phyloP scores from a whole-genome alignment of 306 rosid genomes.

The Macrotyloma uniflorum region DNA sequence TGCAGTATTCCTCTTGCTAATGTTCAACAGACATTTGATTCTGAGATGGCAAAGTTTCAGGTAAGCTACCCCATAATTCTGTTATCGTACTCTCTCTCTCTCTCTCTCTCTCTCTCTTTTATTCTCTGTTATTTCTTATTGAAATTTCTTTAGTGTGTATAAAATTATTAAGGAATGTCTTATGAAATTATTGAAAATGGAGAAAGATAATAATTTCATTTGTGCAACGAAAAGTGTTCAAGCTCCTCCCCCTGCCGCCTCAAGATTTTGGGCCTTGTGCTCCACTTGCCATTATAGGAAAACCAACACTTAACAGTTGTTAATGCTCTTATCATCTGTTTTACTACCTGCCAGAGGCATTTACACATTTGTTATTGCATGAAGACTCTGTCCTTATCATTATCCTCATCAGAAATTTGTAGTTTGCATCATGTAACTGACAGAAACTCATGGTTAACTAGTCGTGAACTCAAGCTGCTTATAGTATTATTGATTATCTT shows the following conservation, averaged over 20 bases:
- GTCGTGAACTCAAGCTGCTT: neutral
- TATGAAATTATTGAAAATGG: neutral
- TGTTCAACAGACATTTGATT: constrained; percentile 80
- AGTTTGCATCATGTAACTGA: constrained; percentile 5
- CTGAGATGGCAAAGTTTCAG: constrained; percentile 92
- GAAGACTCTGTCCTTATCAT: neutral
- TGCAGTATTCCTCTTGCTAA: constrained; percentile 77
- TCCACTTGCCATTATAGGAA: too few relatives aligned
- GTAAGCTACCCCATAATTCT: constrained; percentile 46
- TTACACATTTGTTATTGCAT: neutral
- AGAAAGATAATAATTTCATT: neutral
- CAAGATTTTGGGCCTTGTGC: neutral
- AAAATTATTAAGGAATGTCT: neutral
- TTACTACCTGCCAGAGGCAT: neutral
- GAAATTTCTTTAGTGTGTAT: neutral
- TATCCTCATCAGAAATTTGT: neutral
- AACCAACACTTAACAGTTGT: neutral
- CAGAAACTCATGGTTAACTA: neutral
- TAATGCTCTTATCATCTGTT: neutral
- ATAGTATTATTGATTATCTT: neutral
- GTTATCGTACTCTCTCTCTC: neutral
- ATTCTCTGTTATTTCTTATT: neutral
- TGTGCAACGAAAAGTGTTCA: neutral
- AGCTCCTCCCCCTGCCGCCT: neutral
- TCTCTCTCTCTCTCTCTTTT: neutral